phyloP scores from a whole-genome alignment of 352 stramenopile genomes.

The Phytophthora hibernalis region DNA sequence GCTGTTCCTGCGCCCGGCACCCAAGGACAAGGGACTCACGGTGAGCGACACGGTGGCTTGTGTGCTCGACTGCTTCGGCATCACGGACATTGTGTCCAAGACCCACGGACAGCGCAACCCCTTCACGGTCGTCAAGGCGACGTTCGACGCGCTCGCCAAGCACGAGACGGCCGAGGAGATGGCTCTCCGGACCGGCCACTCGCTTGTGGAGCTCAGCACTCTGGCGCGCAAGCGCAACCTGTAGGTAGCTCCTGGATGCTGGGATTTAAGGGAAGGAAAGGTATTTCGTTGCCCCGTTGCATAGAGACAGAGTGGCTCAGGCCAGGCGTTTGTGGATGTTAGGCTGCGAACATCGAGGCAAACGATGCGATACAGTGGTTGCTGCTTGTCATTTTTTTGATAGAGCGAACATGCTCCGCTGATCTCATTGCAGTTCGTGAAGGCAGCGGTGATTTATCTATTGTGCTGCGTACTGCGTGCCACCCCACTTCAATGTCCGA shows the following conservation, averaged over 20 bases:
- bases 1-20: conserved; percentile 86
- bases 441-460: conserved; percentile 24
- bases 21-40: conserved; percentile 74
- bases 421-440: background rate
- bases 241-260: conserved; percentile 41
- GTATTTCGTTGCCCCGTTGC: conserved; percentile 25
- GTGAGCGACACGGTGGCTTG: conserved; percentile 85
- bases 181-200: conserved; percentile 92
- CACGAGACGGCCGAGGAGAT: conserved; percentile 95
- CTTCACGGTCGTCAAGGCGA: conserved; percentile 95
- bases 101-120: conserved; percentile 94
- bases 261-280: conserved; percentile 31
- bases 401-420: conserved; percentile 14
- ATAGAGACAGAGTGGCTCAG: conserved; percentile 33
- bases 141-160: conserved; percentile 94
- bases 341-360: conserved; percentile 22
- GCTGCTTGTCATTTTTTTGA: conserved; percentile 10
- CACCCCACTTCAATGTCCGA: background rate
- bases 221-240: conserved; percentile 75
- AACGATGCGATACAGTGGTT: conserved; percentile 21
- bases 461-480: conserved; percentile 13
- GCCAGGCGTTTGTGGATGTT: conserved; percentile 24
- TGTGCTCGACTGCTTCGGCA: conserved; percentile 92
- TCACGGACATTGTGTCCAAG: conserved; percentile 94
- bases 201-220: conserved; percentile 82